Base-by-base conservation (phyloP, 352 stramenopile species). In the Globisporangium nunn region DNA sequence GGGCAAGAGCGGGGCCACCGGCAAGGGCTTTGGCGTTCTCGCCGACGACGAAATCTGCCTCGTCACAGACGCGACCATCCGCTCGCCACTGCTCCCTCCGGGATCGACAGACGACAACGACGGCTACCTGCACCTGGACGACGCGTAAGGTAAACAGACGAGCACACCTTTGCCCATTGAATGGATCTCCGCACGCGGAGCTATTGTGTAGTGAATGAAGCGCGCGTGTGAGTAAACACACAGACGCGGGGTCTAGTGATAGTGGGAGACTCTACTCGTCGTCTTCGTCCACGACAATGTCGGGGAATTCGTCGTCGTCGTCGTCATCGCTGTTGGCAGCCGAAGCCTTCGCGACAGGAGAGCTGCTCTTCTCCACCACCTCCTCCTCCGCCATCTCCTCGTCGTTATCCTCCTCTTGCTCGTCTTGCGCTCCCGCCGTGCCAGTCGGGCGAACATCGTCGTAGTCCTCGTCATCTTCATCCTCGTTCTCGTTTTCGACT, bases 271-370 rank as follows among this genome's bases (percentile, higher is more conserved):
- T 63, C 49, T 81, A 80, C 50, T 74, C 64, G 46, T 85, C 71
- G 29, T 78, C 75, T 12, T 83, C 81, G 56, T 87, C 80, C 45
- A 80, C 71, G 11, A 93, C 78, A 58, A 93, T 93, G 50, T 93
- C 81, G 0, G 84, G 84, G 58, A 93, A 91, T 54, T 93, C 81
- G 35, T 88, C 79, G 49, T 91, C 80, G 41, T 89, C 79, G 15
- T 73, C 63, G 15, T 73, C 67, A 10, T 63, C 58, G 5, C 72
- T 59, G 29, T 75, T 30, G 1, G 48, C 29, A 12, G 8, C 23
- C 5, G 49, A 4, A 28, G 4, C 41, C 15, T 18, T 47, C 15
- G 17, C 50, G 7, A 44, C 50, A 31, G 31, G 12, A 18, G 35
- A 28, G n/a, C 17, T 14, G 17, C 10, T 54, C 33, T 50, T 17